Evolutionary conservation across 179 eudicot species (phyloP).

Genomic region (Spinacia oleracea): DNA sequence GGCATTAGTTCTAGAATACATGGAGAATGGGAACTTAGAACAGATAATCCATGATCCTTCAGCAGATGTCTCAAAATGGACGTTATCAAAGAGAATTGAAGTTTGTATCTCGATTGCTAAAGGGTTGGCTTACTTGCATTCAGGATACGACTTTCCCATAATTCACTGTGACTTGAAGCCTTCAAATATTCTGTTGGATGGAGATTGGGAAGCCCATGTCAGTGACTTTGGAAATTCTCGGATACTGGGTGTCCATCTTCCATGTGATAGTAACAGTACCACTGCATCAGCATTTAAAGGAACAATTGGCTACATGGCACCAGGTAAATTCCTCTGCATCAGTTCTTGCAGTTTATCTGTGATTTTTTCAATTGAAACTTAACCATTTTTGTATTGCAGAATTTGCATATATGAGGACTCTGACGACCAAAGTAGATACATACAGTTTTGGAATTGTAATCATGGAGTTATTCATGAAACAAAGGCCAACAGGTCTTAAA

Average conservation of each 20-base stretch:
- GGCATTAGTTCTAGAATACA: conserved; percentile 77
- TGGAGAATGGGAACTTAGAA: conserved; percentile 88
- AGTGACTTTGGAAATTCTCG: conserved; percentile 93
- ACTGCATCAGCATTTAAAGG: conserved; percentile 73
- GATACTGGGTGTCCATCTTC: conserved; percentile 65
- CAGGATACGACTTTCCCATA: conserved; percentile 76
- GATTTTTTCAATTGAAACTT: neutral
- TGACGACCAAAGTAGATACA: conserved; percentile 81
- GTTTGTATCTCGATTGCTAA: conserved; percentile 52
- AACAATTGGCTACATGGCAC: conserved; percentile 97
- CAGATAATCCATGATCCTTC: conserved; percentile 54
- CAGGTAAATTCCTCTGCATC: conserved; percentile 49
- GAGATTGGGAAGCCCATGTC: conserved; percentile 70
- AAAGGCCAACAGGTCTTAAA: conserved; percentile 65
- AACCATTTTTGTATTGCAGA: conserved; percentile 39
- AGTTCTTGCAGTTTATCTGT: neutral
- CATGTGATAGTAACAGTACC: conserved; percentile 40
- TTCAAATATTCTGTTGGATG: conserved; percentile 80
- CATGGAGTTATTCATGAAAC: conserved; percentile 67
- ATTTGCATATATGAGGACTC: conserved; percentile 78
- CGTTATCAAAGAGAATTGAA: conserved; percentile 52
- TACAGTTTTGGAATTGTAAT: conserved; percentile 82
- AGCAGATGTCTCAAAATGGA: conserved; percentile 45
- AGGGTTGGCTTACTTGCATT: conserved; percentile 80
- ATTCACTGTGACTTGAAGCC: conserved; percentile 95